phyloP scores from a whole-genome alignment of 176 grass and related monocot genomes.

The Hordeum marinum region DNA sequence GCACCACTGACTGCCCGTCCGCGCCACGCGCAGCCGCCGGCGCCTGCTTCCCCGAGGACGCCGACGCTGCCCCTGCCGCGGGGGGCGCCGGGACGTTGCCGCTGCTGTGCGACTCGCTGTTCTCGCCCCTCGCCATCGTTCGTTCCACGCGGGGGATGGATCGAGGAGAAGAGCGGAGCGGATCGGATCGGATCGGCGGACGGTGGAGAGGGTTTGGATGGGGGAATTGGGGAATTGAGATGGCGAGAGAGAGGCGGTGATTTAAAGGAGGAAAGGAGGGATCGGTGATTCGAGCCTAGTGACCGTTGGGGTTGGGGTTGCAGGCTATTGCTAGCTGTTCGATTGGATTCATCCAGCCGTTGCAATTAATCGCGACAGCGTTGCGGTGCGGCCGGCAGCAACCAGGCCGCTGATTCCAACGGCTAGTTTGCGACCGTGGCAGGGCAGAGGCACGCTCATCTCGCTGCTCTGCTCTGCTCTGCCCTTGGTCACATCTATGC shows the following conservation, averaged over 20 bases:
- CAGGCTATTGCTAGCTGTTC: not conserved
- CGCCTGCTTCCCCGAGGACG: constrained; percentile 31
- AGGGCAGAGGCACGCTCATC: not conserved
- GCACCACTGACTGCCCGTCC: constrained; percentile 77
- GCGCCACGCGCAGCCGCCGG: constrained; percentile 30
- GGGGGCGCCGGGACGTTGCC: constrained; percentile 36
- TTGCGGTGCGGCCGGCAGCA: not conserved
- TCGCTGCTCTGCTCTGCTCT: not conserved
- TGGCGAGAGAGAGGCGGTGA: not conserved
- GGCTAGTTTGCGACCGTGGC: constrained; percentile 21
- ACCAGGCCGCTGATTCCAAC: constrained; percentile 14
- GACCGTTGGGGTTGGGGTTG: constrained; percentile 25
- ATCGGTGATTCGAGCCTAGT: not conserved
- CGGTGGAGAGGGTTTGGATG: not conserved
- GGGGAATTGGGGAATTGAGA: not conserved
- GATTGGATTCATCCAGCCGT: not conserved
- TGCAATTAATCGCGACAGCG: not conserved
- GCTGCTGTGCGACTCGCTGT: constrained; percentile 60
- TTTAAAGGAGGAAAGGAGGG: constrained; percentile 11
- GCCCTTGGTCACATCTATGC: not conserved
- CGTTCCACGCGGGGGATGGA: not conserved
- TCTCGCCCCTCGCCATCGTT: constrained; percentile 46
- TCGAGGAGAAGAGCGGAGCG: not conserved
- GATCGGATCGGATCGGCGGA: not conserved
- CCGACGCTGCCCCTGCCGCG: not conserved